Base-by-base conservation (phyloP, 768 basidiomycete species). In the Leccinum aurantiacum region DNA sequence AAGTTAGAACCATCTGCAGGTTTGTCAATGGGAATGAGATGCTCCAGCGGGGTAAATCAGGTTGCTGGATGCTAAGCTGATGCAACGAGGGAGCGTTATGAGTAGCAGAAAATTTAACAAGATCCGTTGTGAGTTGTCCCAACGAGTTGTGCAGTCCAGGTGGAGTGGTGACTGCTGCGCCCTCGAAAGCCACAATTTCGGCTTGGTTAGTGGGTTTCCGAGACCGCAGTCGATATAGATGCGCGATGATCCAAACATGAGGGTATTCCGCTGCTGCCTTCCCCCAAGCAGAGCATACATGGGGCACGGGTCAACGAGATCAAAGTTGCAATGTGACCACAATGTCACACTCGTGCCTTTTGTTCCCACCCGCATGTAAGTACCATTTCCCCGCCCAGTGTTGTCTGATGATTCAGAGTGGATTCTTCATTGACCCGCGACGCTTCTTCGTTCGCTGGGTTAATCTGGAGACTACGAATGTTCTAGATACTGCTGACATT, bases 401-500 rank as follows among this genome's bases (percentile, higher is more conserved):
- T 37, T 22, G 66, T 33, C 72, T 73, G 91, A 93, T 93, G 90
- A 93, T 84, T 89, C 87, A 90, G 91, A 93, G 91, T 93, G 91
- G 91, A 91, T 86, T 78, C 91, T 88, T 76, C 73, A 89, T 83
- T 78, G 81, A 92, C 84, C 89, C 80, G 76, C 74, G 65, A 35
- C 13, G 33, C 13, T 72, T 67, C 15, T 56, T 48, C 56, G 61
- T 62, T 64, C 63, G 78, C 73, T 76, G 88, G 89, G 87, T 89
- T 77, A 82, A 82, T 63, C 71, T 82, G 90, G 80, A 83, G 91
- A 93, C 90, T 77, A 70, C 68, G 79, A 78, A 85, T 82, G 90
- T 91, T 91, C 90, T 81, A 86, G 91, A 93, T 94, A 94, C 91
- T 94, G 85, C 91, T 94, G 91, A 93, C 75, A 38, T 77, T 78